Evolutionary conservation across 768 basidiomycete species (phyloP).

Genomic region (Hydnum rufescens): DNA sequence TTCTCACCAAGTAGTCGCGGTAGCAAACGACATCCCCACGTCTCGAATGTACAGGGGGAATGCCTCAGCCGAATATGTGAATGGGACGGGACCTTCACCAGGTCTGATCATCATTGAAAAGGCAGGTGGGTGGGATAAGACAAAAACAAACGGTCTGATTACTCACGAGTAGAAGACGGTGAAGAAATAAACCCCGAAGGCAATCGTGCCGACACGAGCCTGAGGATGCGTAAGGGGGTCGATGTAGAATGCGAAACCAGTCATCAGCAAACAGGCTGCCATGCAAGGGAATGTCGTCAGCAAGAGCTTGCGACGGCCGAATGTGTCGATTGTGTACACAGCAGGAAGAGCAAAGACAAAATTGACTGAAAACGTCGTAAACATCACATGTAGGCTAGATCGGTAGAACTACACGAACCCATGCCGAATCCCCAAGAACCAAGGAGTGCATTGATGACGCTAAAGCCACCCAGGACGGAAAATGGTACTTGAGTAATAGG

Average conservation of each 20-base stretch:
- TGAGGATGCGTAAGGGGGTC: constrained; percentile 8
- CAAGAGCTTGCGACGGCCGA: constrained; percentile 57
- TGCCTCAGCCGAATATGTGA: constrained; percentile 79
- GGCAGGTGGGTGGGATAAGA: constrained; percentile 5
- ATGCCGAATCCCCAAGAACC: constrained; percentile 16
- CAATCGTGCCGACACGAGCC: constrained; percentile 16
- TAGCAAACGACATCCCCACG: constrained; percentile 58
- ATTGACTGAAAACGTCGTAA: constrained; percentile 20
- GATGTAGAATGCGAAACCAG: constrained; percentile 46
- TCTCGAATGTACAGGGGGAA: constrained; percentile 72
- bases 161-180: too few relatives aligned
- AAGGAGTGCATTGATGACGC: constrained; percentile 33
- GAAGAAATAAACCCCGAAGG: constrained; percentile 15
- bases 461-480: constrained; percentile 34
- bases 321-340: constrained; percentile 34
- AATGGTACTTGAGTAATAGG: constrained; percentile 72
- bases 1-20: too few relatives aligned
- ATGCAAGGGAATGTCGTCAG: constrained; percentile 67
- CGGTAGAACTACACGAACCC: too few relatives aligned
- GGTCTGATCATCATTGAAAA: constrained; percentile 46
- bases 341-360: constrained; percentile 28
- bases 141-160: too few relatives aligned
- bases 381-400: too few relatives aligned
- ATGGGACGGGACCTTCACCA: constrained; percentile 87
- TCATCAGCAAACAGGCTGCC: constrained; percentile 51